Conservation (phyloP, 106 monocot species). For the Iris macrosiphon region DNA sequence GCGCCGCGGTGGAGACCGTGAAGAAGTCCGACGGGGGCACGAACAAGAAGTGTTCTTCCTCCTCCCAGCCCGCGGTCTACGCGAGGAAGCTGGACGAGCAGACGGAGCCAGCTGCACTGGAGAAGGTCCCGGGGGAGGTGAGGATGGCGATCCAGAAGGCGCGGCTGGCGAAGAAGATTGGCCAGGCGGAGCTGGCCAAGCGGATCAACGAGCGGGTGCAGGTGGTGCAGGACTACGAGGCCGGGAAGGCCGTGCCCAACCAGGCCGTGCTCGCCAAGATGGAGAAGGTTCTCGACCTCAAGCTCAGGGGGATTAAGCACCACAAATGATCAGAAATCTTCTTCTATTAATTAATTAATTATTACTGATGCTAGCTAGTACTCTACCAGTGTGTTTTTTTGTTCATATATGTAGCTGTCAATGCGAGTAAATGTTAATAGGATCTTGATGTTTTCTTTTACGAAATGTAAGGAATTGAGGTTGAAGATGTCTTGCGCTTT, state of each 20-base stretch:
- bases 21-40: constrained; percentile 61
- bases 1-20: constrained; percentile 55
- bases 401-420: too few relatives aligned
- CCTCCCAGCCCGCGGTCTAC: constrained; percentile 28
- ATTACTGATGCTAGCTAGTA: too few relatives aligned
- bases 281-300: constrained; percentile 54
- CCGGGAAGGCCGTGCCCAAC: constrained; percentile 70
- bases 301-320: constrained; percentile 60
- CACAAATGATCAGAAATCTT: too few relatives aligned
- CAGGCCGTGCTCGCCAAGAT: constrained; percentile 80
- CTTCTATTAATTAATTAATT: too few relatives aligned
- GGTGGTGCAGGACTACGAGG: constrained; percentile 93
- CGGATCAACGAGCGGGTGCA: constrained; percentile 67
- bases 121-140: constrained; percentile 50
- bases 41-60: constrained; percentile 41
- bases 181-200: constrained; percentile 89
- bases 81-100: constrained; percentile 76
- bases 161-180: constrained; percentile 69
- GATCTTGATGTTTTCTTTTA: too few relatives aligned
- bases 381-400: too few relatives aligned
- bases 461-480: too few relatives aligned
- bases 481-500: too few relatives aligned
- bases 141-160: constrained; percentile 67
- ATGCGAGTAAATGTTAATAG: too few relatives aligned
- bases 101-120: constrained; percentile 73